Base-by-base conservation (phyloP, 1,284 basidiomycete genomes). In the Phellinidium pouzarii region DNA sequence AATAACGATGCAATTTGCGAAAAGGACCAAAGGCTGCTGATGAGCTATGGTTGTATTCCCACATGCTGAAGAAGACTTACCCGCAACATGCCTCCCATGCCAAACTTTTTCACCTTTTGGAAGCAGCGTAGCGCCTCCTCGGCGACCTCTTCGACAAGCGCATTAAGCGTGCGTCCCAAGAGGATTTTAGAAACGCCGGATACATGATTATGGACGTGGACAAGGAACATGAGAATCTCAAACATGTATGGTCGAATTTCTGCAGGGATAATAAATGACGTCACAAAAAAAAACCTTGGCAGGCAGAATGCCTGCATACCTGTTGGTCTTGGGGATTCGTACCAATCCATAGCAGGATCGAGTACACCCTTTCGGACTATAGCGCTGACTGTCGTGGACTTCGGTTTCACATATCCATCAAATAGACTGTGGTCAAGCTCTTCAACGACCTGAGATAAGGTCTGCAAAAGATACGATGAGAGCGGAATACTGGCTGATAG, bases 41-140 rank as follows among this genome's bases (percentile, higher is more conserved):
- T n/a, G n/a, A n/a, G n/a, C n/a, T 34, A 34, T 3, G 14, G 2
- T 8, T 3, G 9, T 34, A 3, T 14, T 8, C 14, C 8, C 27
- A 48, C 2, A 8, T 17, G 41, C 44, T 17, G 19, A 12, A 8
- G 22, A 22, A 47, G 8, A 77, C 85, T 59, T 66, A 94, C 92
- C 56, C 91, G 82, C 29, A 99, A 77, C 96, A 99, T 99, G 9
- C 96, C 96, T 43, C 96, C 96, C 82, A 96, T 96, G 14, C 95
- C 94, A 64, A 97, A 97, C 37, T 84, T 78, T 59, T 82, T 83
- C 27, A 99, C 84, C 65, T 90, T 83, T 57, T 79, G 79, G 79
- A 99, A 96, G 64, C 84, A 88, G 5, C 77, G 77, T 50, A 97
- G 71, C 0, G 92, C 87, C 59, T 92, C 87, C 5, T 82, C 75